Percentiles rank a stretch among this genome's conserved stretches.
Conservation (phyloP, 192 early-diverging fungal genomes). For the Linnemannia exigua region DNA sequence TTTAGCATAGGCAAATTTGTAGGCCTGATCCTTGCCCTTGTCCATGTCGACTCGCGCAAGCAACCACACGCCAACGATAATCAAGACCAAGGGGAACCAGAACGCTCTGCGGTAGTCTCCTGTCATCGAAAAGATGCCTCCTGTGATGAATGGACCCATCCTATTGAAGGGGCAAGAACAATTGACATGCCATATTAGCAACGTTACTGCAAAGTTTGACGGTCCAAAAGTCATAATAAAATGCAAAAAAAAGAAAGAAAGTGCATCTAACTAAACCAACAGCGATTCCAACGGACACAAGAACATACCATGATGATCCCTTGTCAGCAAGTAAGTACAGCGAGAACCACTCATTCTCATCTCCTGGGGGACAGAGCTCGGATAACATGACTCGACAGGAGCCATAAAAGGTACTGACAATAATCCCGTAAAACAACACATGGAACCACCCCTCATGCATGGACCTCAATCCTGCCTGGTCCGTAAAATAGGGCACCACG, state of each 20-base stretch:
- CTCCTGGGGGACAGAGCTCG: slow-evolving; percentile 72
- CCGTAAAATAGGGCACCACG: slow-evolving; percentile 58
- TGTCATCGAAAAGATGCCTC: slow-evolving; percentile 65
- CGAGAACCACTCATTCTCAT: slow-evolving; percentile 75
- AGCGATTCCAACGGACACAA: too few relatives aligned
- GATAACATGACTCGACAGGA: slow-evolving; percentile 66
- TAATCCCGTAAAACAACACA: slow-evolving; percentile 56
- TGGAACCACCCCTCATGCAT: slow-evolving; percentile 38
- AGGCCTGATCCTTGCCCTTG: slow-evolving; percentile 67
- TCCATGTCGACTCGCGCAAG: slow-evolving; percentile 60
- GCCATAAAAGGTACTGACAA: slow-evolving; percentile 65
- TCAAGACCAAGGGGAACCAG: slow-evolving; percentile 62
- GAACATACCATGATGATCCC: slow-evolving; percentile 63
- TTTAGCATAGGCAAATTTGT: slow-evolving; percentile 3
- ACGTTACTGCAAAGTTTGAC: not conserved
- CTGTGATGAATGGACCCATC: slow-evolving; percentile 81
- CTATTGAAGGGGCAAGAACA: not conserved
- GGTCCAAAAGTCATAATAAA: too few relatives aligned
- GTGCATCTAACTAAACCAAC: not conserved
- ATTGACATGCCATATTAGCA: not conserved
- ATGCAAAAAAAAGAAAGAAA: not conserved
- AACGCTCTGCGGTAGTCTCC: slow-evolving; percentile 63
- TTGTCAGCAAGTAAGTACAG: slow-evolving; percentile 74
- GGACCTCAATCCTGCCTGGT: slow-evolving; percentile 50
- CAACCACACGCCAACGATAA: slow-evolving; percentile 58